These are phyloP conservation scores for Ganoderma boninense DNA, from an alignment of 1,284 basidiomycete genomes.

Conservation along the genomic window DNA sequence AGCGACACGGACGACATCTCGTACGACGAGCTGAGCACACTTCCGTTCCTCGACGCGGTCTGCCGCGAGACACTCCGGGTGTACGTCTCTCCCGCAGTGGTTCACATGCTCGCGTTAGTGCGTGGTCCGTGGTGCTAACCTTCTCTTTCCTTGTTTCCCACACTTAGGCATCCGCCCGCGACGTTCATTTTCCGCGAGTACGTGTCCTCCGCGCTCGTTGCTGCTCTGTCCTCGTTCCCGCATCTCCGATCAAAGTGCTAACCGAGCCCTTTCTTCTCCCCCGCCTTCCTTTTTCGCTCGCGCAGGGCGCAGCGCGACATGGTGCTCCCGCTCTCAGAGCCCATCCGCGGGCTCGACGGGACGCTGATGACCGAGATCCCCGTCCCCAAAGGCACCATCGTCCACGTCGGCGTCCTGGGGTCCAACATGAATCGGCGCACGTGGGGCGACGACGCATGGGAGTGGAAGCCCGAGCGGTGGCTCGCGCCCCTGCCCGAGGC, in stretches of 20 bases:
- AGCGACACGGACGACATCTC: slow-evolving; percentile 35
- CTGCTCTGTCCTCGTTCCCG: not conserved
- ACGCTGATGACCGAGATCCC: slow-evolving; percentile 48
- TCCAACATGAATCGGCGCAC: slow-evolving; percentile 40
- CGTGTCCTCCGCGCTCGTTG: slow-evolving; percentile 20
- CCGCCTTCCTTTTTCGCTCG: slow-evolving; percentile 6
- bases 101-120: slow-evolving; percentile 2
- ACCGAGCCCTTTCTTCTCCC: slow-evolving; percentile 1
- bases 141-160: slow-evolving; percentile 7
- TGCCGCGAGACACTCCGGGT: slow-evolving; percentile 45
- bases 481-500: slow-evolving; percentile 32
- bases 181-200: slow-evolving; percentile 34
- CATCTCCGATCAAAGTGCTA: slow-evolving; percentile 9
- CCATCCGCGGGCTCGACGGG: slow-evolving; percentile 40
- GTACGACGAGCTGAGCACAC: slow-evolving; percentile 42
- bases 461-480: slow-evolving; percentile 45
- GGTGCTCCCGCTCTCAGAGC: slow-evolving; percentile 39
- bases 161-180: slow-evolving; percentile 31
- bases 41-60: slow-evolving; percentile 46
- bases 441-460: slow-evolving; percentile 43
- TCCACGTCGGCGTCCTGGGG: slow-evolving; percentile 39
- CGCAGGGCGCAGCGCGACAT: slow-evolving; percentile 38
- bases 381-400: slow-evolving; percentile 50
- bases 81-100: slow-evolving; percentile 22
- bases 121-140: slow-evolving; percentile 15